Evolutionary conservation across 163 green algal species (phyloP), one percentile per base, ranked within the genome.

Genomic region (Scenedesmus sp.): DNA sequence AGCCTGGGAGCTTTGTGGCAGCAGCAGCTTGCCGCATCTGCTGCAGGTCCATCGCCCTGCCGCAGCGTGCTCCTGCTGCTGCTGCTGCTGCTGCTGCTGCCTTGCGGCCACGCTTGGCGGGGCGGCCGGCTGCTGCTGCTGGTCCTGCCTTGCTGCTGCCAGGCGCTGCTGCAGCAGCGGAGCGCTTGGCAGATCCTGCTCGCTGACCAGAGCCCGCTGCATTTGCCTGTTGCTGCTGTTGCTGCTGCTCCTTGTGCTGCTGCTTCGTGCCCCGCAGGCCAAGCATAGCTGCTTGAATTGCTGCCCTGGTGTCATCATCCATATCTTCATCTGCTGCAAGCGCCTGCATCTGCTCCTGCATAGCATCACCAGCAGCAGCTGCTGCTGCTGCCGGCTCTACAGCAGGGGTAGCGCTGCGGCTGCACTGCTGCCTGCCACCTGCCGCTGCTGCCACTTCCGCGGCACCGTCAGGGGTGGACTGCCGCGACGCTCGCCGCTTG

Each of bases 311-410:
- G 59, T 85, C 87, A 46, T 46, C 87, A 46, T 91, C 87, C 10
- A 91, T 85, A 13, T 91, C 87, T 86, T 82, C 67, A 73, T 74
- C 52, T 73, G 55, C 74, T 73, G 55, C 74, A 5, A 91, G 74
- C 13, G 55, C 73, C 62, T 86, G 87, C 57, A 91, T 13, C 87
- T 91, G 87, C 15, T 85, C 55, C n/a, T 91, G 73, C 70, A 79
- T 64, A 16, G 54, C n/a, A 5, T 54, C 82, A 73, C 56, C 52
- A 10, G 52, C 67, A 55, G 52, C 60, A 55, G 62, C 54, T 84
- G 26, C 34, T 20, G 54, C 87, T 52, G 26, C 70, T 91, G 54
- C 34, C 34, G 0, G 8, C 18, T 56, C 73, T 86, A 18, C 66
- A 83, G 85, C n/a, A n/a, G 52, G 64, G 5, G 34, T 26, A 15